Evolutionary conservation across 305 asterid species (phyloP), one percentile per base, ranked within the genome.

Genomic region (Fraxinus velutina): DNA sequence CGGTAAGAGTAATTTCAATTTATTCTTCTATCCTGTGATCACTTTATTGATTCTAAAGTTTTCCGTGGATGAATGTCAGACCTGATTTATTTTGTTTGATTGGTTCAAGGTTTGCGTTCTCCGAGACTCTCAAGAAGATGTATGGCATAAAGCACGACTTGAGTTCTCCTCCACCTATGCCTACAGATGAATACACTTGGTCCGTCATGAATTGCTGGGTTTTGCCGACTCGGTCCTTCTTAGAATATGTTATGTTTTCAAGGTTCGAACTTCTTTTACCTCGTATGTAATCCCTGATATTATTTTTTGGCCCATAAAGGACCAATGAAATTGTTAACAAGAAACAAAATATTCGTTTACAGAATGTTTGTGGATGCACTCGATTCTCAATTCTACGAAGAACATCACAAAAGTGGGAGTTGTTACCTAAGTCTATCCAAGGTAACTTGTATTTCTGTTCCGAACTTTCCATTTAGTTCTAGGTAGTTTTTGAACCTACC

Each of bases 291-390:
- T 74, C 13, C 15, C 15, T 0, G 24, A 73, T 9, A 1, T 62
- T 7, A 21, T 4, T 68, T 15, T 44, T 62, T 10, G 13, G 71
- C 70, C 30, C 70, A 9, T 55, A 52, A 55, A 55, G 66, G 66
- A 33, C 7, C 32, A 42, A 77, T 21, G n/a, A 73, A 62, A 17
- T 33, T 30, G 34, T 62, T 78, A 81, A 77, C 21, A 7, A 19
- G 71, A 52, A 71, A 32, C 78, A 68, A 33, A 12, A 73, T 50
- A 73, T 78, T 27, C 24, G 64, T 78, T 75, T 80, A 78, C 82
- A 96, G 99, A 86, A 93, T 96, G 94, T 93, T 94, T 86, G 98
- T 94, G 85, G 97, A 96, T 78, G 92, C 97, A 34, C 92, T 96
- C 24, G 97, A 94, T 81, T 86, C 92, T 62, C 89, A 86, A 78